These are phyloP conservation scores for Meredithiella fracta DNA, from an alignment of 2,329 filamentous ascomycete species.

Conservation along the genomic window DNA sequence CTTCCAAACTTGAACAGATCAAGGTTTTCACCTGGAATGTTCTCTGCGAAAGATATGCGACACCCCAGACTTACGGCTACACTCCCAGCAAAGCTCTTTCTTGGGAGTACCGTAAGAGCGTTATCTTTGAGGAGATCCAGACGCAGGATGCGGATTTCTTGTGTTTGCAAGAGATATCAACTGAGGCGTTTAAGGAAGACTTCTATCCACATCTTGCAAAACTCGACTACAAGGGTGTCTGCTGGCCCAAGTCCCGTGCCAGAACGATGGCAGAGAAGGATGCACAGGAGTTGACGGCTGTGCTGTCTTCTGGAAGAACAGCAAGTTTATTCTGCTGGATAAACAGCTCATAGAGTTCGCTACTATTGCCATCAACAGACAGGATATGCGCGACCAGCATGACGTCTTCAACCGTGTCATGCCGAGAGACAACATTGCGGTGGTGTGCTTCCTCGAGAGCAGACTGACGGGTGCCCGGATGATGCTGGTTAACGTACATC, in stretches of 20 bases:
- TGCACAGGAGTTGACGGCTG: conserved; percentile 85
- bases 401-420: conserved; percentile 98
- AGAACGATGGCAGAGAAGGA: conserved; percentile 86
- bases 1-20: conserved; percentile 48
- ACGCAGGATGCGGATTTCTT: conserved; percentile 73
- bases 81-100: conserved; percentile 64
- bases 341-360: conserved; percentile 90
- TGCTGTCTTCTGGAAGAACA: conserved; percentile 90
- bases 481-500: conserved; percentile 84
- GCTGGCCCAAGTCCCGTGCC: conserved; percentile 77
- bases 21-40: conserved; percentile 91
- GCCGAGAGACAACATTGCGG: conserved; percentile 93
- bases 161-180: conserved; percentile 85
- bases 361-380: conserved; percentile 78
- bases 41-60: conserved; percentile 85
- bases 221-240: conserved; percentile 83
- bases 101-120: conserved; percentile 74
- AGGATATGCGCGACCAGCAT: conserved; percentile 92
- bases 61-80: conserved; percentile 72
- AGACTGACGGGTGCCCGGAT: conserved; percentile 74
- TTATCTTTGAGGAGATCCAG: conserved; percentile 69
- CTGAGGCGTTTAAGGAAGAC: conserved; percentile 79
- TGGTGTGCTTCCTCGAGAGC: conserved; percentile 85
- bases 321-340: conserved; percentile 85
- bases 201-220: conserved; percentile 77